Evolutionary conservation across 305 asterid species (phyloP), one percentile per base, ranked within the genome.

Genomic region (Lippia alba): DNA sequence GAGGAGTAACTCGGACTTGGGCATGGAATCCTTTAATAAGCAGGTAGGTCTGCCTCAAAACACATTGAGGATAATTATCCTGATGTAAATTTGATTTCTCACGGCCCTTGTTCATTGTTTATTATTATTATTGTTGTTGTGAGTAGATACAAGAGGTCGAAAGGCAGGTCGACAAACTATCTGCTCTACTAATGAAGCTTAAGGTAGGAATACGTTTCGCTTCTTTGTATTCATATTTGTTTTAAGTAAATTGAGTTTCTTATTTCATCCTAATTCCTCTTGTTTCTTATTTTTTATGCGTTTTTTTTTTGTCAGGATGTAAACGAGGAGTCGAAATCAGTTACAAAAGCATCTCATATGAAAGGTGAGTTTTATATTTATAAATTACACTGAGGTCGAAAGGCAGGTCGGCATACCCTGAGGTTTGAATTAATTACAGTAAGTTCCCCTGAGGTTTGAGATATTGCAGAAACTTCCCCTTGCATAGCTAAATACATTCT

Each of bases 331-430:
- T 89, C 96, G 15, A 89, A 88, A 75, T 79, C 96, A 46, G 90
- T 89, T 50, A 92, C 94, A 19, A 92, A 89, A 75, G 97, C 96
- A 65, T 89, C 96, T 40, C 79, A 94, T 5, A 89, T 92, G 97
- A 92, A 92, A 86, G 96, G 97, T 91, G 69, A 41, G 48, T 8
- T 4, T 36, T 4, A 4, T 4, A 36, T 36, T 36, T 36, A 36
- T 36, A 36, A 0, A 36, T 36, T 36, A 8, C 9, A 36, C 30
- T 24, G 3, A 24, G n/a, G n/a, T n/a, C n/a, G n/a, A n/a, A n/a
- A n/a, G n/a, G n/a, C n/a, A n/a, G n/a, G n/a, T n/a, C n/a, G n/a
- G n/a, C 30, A 24, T 24, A 24, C 30, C 30, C 30, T 24, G 30
- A 24, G 30, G 30, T 24, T 24, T 24, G 30, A 24, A 24, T 3